phyloP scores from a whole-genome alignment of 495 filamentous ascomycete species.

The Neurospora sp. region DNA sequence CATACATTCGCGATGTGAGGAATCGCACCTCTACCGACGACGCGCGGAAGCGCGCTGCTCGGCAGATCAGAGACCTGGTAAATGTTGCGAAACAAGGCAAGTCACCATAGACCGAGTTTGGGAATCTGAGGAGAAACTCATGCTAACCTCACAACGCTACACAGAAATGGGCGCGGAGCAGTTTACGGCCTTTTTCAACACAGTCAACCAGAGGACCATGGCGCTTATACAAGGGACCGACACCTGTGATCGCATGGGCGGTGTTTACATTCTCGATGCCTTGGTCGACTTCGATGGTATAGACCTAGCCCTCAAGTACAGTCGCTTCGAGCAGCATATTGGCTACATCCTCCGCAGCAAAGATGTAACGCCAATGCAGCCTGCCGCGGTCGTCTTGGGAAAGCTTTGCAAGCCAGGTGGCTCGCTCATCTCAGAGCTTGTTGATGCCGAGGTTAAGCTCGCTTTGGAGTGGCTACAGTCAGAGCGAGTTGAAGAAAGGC shows the following conservation, averaged over 20 bases:
- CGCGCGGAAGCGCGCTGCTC: conserved; percentile 30
- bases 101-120: neutral
- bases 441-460: conserved; percentile 91
- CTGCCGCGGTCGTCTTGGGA: conserved; percentile 78
- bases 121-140: neutral
- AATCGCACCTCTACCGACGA: conserved; percentile 23
- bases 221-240: conserved; percentile 73
- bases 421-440: conserved; percentile 87
- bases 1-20: conserved; percentile 22
- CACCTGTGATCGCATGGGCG: conserved; percentile 77
- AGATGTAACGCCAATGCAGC: conserved; percentile 76
- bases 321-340: conserved; percentile 84
- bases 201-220: conserved; percentile 65
- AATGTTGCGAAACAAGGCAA: conserved; percentile 28
- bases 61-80: conserved; percentile 32
- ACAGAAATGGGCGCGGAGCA: conserved; percentile 67
- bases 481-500: conserved; percentile 83
- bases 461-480: conserved; percentile 92
- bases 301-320: conserved; percentile 87
- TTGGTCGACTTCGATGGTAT: conserved; percentile 95
- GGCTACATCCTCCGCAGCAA: conserved; percentile 78
- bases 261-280: conserved; percentile 81
- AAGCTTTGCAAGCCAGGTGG: conserved; percentile 85
- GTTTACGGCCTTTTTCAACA: conserved; percentile 69
- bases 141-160: neutral